Conservation (phyloP, 306 rosid genomes). For the Biancaea sappan region DNA sequence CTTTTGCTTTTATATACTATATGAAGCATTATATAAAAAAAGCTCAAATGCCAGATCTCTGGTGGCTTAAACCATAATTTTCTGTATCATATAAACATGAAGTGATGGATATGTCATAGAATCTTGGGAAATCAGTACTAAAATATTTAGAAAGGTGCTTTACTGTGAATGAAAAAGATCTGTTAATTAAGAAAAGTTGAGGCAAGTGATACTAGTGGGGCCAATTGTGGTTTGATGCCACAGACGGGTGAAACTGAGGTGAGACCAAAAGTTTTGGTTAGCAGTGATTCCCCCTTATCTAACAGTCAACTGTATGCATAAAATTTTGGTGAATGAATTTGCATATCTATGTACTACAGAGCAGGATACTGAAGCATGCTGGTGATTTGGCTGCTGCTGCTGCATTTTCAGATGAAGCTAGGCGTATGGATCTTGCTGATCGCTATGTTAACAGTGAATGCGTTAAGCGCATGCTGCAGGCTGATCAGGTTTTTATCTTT, state of each 20-base stretch:
- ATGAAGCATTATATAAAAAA: background rate
- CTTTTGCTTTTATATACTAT: background rate
- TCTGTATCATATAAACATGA: background rate
- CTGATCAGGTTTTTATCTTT: conserved; percentile 76
- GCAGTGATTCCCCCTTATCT: conserved; percentile 3
- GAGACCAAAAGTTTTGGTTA: conserved; percentile 15
- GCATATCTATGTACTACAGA: conserved; percentile 59
- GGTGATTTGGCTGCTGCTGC: conserved; percentile 97
- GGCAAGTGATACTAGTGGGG: background rate
- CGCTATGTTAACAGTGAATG: conserved; percentile 96
- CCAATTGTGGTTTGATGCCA: background rate
- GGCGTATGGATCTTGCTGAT: conserved; percentile 98
- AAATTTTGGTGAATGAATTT: conserved; percentile 18
- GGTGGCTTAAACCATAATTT: background rate
- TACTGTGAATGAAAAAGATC: background rate
- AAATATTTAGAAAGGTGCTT: background rate
- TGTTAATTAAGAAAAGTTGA: background rate
- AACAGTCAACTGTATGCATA: background rate
- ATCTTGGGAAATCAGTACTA: background rate
- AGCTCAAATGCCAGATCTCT: background rate
- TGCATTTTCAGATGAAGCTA: conserved; percentile 92
- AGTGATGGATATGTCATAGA: background rate
- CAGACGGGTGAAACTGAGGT: conserved; percentile 16
- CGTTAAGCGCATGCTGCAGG: conserved; percentile 98
- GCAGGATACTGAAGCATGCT: conserved; percentile 95